Evolutionary conservation across 495 filamentous ascomycete genomes (phyloP).

Genomic region (Aspergillus cristatus): DNA sequence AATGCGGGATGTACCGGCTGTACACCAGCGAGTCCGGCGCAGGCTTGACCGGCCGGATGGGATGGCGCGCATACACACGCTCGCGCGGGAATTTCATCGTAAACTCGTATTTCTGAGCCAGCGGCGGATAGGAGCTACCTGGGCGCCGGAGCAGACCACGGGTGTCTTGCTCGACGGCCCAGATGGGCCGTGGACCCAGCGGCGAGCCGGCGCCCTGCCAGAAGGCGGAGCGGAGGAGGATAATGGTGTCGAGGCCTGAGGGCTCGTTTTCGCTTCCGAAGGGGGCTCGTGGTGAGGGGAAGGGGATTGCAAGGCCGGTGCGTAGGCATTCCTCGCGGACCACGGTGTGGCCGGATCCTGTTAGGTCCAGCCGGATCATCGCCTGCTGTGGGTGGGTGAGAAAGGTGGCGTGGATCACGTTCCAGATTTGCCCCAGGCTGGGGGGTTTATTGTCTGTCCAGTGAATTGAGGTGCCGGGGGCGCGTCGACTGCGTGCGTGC

Average conservation of each 20-base stretch:
- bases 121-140: constrained; percentile 38
- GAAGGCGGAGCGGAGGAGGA: constrained; percentile 41
- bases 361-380: no score
- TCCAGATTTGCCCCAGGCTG: no score
- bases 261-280: constrained; percentile 14
- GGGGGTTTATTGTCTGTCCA: no score
- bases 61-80: constrained; percentile 45
- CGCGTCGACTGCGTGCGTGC: no score
- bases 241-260: constrained; percentile 15
- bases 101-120: constrained; percentile 46
- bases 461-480: no score
- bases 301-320: constrained; percentile 42
- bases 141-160: constrained; percentile 25
- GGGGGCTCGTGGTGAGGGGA: constrained; percentile 27
- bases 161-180: constrained; percentile 35
- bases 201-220: constrained; percentile 63
- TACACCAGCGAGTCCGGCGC: constrained; percentile 51
- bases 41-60: constrained; percentile 51
- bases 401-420: no score
- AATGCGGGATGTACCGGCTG: constrained; percentile 58
- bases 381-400: no score
- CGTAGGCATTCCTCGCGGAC: constrained; percentile 41
- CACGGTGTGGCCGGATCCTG: no score
- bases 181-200: constrained; percentile 51
- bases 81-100: constrained; percentile 42